Base-by-base conservation (phyloP, 805 yeast species). In the Suhomyces sp. region DNA sequence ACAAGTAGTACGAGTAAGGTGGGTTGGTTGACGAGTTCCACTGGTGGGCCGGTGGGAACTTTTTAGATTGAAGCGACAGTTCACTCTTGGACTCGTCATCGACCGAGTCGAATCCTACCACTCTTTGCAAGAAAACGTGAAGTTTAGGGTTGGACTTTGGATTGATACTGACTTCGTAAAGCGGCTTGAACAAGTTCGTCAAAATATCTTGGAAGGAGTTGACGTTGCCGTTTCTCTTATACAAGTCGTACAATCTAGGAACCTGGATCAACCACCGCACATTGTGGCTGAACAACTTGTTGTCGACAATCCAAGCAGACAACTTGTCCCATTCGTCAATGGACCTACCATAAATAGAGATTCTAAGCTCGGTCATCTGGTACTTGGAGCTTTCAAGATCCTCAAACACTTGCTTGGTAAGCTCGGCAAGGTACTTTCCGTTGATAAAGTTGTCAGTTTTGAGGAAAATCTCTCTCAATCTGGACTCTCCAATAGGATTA, bases 401-500 rank as follows among this genome's bases (percentile, higher is more conserved):
- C 60, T 88, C 89, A 63, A 94, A 83, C 9, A 94, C 99, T 71
- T 94, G 97, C 60, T 84, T 84, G 9, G 99, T 93, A 59, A 94
- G 79, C 68, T 94, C 98, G 3, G 98, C 98, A 50, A 94, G 76
- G 68, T 92, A 94, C 49, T 82, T 75, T 19, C 99, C 99, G 47
- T 87, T 70, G 61, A 96, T 87, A 67, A 83, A 92, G 70, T 94
- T 94, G 69, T 94, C 98, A 0, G 99, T 96, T 71, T 94, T 94
- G 60, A 94, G 76, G 69, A 94, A 94, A 51, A 94, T 94, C 69
- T 94, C 99, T 71, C 99, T 84, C 69, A 94, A 75, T 69, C 99
- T 86, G 19, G 99, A 94, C 73, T 94, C 99, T 29, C 99, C 99
- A 61, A 94, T 87, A 19, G 99, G 99, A 67, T 94, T 94, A 74